A percentile compares a stretch with the other conserved stretches of the same genome.
These are phyloP conservation scores for Incumbomyces lentus DNA, from an alignment of 2,329 filamentous ascomycete genomes.

Conservation along the genomic window DNA sequence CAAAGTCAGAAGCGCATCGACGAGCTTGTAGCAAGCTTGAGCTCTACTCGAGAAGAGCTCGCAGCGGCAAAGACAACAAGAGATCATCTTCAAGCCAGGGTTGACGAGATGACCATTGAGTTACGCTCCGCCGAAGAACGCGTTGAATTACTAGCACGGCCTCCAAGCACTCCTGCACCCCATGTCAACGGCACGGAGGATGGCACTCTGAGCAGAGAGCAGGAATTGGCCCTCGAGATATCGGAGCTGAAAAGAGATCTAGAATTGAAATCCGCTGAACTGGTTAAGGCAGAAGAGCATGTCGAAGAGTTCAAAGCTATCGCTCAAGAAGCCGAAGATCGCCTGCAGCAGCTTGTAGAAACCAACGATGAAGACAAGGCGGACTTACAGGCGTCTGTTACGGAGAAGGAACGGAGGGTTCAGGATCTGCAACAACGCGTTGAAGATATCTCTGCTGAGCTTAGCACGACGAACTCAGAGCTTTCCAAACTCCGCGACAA, in stretches of 20 bases:
- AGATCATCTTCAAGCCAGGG: constrained; percentile 78
- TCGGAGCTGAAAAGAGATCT: constrained; percentile 80
- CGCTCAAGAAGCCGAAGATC: constrained; percentile 77
- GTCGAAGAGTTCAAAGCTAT: constrained; percentile 82
- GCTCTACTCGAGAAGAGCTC: constrained; percentile 75
- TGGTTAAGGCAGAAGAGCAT: constrained; percentile 71
- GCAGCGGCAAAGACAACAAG: constrained; percentile 75
- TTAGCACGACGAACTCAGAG: constrained; percentile 71
- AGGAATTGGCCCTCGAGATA: constrained; percentile 74
- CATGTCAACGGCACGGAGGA: constrained; percentile 40
- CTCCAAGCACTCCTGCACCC: constrained; percentile 37
- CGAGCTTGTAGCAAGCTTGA: constrained; percentile 70
- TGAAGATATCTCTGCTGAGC: constrained; percentile 72
- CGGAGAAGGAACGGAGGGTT: constrained; percentile 69
- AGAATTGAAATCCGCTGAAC: constrained; percentile 66
- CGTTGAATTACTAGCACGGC: constrained; percentile 65
- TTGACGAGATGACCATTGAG: constrained; percentile 81
- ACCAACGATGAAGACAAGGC: constrained; percentile 80
- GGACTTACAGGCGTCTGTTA: constrained; percentile 65
- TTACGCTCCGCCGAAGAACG: constrained; percentile 83
- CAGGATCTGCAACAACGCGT: constrained; percentile 72
- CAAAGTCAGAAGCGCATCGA: constrained; percentile 88
- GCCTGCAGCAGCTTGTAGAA: constrained; percentile 65
- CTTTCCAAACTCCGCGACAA: constrained; percentile 69
- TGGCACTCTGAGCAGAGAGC: constrained; percentile 52